phyloP scores from a whole-genome alignment of 2,329 filamentous ascomycete genomes.

The Alternaria postmessia region DNA sequence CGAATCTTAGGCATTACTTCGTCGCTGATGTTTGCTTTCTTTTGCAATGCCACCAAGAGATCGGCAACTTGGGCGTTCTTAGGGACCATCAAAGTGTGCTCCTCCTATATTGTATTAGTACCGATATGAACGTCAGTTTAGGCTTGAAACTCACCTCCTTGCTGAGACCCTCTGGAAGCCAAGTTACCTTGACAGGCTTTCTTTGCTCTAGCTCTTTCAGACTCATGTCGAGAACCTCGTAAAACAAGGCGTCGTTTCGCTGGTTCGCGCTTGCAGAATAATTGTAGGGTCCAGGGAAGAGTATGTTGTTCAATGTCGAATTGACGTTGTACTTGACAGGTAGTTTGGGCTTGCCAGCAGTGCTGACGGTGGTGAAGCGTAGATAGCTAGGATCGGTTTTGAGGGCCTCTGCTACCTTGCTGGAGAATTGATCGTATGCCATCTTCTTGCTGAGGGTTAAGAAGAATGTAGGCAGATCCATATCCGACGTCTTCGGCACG shows the following conservation, averaged over 20 bases:
- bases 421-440: constrained; percentile 84
- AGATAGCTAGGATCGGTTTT: constrained; percentile 83
- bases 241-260: constrained; percentile 81
- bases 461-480: constrained; percentile 72
- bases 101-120: constrained; percentile 64
- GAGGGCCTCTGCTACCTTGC: constrained; percentile 81
- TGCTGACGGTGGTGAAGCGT: constrained; percentile 88
- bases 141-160: constrained; percentile 73
- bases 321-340: constrained; percentile 76
- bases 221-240: constrained; percentile 93
- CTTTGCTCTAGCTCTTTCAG: constrained; percentile 92
- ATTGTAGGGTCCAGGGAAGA: constrained; percentile 74
- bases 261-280: constrained; percentile 74
- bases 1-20: constrained; percentile 78
- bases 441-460: constrained; percentile 87
- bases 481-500: constrained; percentile 67
- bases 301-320: constrained; percentile 78
- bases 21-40: constrained; percentile 80
- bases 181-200: constrained; percentile 83
- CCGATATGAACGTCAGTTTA: not conserved
- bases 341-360: constrained; percentile 77
- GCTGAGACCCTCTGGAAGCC: constrained; percentile 86
- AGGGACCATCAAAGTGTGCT: constrained; percentile 82
- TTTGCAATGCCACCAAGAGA: constrained; percentile 76
- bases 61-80: constrained; percentile 85